Evolutionary conservation across 176 grass and related monocot genomes (phyloP).

Genomic region (Melocanna baccifera): DNA sequence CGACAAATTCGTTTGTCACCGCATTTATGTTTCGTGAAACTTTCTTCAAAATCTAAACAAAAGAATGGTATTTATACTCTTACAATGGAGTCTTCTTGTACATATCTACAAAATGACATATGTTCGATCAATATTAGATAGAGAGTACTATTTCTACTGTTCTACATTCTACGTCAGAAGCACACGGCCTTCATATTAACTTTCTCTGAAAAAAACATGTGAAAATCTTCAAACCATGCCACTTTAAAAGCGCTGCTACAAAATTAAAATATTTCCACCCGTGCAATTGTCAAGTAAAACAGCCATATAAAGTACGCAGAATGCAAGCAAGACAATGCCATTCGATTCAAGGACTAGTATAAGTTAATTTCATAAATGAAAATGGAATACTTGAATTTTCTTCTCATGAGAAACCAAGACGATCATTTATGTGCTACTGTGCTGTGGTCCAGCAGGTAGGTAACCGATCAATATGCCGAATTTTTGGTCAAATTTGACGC

Average conservation of each 20-base stretch:
- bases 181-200: neutral
- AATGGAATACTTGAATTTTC: neutral
- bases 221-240: neutral
- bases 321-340: neutral
- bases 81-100: neutral
- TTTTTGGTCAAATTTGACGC: too few relatives aligned
- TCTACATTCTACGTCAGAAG: neutral
- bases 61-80: neutral
- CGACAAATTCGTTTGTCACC: neutral
- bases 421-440: conserved; percentile 37
- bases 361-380: neutral
- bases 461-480: neutral
- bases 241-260: neutral
- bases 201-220: neutral
- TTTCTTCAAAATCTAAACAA: neutral
- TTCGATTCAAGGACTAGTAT: neutral
- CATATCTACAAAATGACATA: neutral
- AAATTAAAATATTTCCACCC: neutral
- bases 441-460: conserved; percentile 29
- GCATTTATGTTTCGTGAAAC: neutral
- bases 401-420: neutral
- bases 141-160: neutral
- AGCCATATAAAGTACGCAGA: neutral
- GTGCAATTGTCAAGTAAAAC: neutral
- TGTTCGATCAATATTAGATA: neutral